phyloP scores from a whole-genome alignment of 177 flowering plant genomes.

The Vitis hybrid region DNA sequence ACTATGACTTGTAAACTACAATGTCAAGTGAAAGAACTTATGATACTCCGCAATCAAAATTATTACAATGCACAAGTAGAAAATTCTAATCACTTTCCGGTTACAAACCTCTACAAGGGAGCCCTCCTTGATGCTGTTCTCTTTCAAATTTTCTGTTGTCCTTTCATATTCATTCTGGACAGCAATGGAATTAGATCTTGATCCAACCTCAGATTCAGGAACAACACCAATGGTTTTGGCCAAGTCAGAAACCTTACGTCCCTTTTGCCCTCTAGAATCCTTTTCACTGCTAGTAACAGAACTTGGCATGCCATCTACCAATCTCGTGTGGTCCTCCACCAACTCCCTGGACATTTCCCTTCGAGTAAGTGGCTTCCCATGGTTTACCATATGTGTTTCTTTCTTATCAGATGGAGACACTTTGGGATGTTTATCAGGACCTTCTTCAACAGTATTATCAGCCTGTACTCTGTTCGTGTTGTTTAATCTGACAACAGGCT shows the following conservation, averaged over 20 bases:
- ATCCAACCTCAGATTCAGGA: constrained; percentile 40
- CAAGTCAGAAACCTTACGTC: constrained; percentile 27
- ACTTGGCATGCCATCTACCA: constrained; percentile 32
- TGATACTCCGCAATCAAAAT: not conserved
- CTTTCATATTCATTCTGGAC: constrained; percentile 21
- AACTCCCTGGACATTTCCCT: constrained; percentile 21
- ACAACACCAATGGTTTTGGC: constrained; percentile 31
- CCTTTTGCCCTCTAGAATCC: constrained; percentile 29
- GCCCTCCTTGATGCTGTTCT: constrained; percentile 56
- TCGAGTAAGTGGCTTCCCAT: constrained; percentile 19
- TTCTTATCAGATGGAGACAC: constrained; percentile 26
- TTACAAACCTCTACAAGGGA: constrained; percentile 68
- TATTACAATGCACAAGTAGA: not conserved
- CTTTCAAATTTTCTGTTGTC: constrained; percentile 19
- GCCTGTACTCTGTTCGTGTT: constrained; percentile 16
- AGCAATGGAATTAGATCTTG: constrained; percentile 21
- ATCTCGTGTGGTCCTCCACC: constrained; percentile 29
- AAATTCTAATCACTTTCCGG: not conserved
- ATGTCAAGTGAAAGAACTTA: not conserved
- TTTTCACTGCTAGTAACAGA: constrained; percentile 26
- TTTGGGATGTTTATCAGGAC: constrained; percentile 11
- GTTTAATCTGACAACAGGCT: constrained; percentile 23
- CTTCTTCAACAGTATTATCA: constrained; percentile 17
- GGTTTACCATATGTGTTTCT: constrained; percentile 11
- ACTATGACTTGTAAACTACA: not conserved